phyloP scores from a whole-genome alignment of 805 yeast genomes.

The Candida schatavii region DNA sequence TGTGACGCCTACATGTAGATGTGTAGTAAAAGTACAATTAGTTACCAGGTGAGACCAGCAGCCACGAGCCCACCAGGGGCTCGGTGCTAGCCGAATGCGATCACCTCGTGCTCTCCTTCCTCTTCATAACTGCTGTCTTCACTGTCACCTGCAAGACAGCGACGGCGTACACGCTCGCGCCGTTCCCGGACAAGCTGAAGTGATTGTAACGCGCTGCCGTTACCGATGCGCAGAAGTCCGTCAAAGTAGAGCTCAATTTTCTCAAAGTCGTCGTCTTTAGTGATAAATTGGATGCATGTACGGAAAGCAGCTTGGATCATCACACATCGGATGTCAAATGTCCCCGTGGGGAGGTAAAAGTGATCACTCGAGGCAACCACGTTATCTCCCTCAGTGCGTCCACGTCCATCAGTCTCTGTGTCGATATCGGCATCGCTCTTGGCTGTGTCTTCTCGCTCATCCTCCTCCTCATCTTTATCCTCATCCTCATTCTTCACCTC shows the following conservation, averaged over 20 bases:
- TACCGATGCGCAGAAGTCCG: slow-evolving; percentile 31
- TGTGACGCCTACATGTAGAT: too few species aligned
- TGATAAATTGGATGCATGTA: slow-evolving; percentile 17
- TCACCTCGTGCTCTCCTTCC: background rate
- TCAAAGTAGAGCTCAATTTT: slow-evolving; percentile 27
- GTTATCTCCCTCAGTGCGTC: background rate
- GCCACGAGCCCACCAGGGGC: too few species aligned
- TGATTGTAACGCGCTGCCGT: slow-evolving; percentile 27
- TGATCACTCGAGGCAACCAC: slow-evolving; percentile 24
- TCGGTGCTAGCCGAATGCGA: background rate
- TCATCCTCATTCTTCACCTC: background rate
- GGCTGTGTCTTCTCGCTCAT: background rate
- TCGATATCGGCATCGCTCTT: background rate
- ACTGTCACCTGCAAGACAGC: background rate
- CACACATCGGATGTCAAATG: slow-evolving; percentile 29
- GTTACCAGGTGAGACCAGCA: too few species aligned
- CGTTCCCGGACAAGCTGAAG: background rate
- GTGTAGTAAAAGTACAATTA: too few species aligned
- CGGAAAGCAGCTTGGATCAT: slow-evolving; percentile 33
- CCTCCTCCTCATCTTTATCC: slow-evolving; percentile 9
- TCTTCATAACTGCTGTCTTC: background rate
- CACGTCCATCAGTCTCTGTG: background rate
- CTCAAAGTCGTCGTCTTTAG: slow-evolving; percentile 25
- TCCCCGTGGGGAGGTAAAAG: slow-evolving; percentile 21
- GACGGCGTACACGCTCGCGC: background rate